Conservation (phyloP, 768 basidiomycete species). For the Lepiota brunneoincarnata region DNA sequence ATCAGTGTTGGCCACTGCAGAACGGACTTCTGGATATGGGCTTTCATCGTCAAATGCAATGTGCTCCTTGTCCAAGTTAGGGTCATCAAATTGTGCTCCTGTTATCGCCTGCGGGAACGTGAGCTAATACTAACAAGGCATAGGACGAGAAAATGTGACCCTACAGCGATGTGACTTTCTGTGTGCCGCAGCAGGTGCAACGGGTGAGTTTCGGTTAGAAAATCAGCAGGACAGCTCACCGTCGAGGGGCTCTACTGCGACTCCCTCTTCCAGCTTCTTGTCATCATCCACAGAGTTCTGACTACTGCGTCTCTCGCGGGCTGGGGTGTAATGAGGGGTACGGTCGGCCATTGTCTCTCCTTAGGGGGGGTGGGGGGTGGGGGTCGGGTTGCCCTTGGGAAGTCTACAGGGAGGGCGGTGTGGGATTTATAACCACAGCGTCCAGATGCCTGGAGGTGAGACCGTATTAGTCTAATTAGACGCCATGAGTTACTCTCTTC, state of each 20-base stretch:
- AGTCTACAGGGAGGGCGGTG: not conserved
- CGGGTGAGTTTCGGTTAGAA: not conserved
- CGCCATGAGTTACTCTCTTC: conserved; percentile 2
- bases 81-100: conserved; percentile 40
- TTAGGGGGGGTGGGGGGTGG: conserved; percentile 2
- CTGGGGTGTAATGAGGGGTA: conserved; percentile 3
- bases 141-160: conserved; percentile 5
- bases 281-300: not conserved
- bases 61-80: conserved; percentile 41
- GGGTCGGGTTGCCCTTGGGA: conserved; percentile 8
- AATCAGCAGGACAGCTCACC: not conserved
- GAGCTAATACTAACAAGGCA: not conserved
- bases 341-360: not conserved
- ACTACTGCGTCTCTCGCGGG: not conserved
- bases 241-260: not conserved
- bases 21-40: conserved; percentile 75
- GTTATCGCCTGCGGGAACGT: conserved; percentile 25
- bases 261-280: conserved; percentile 7
- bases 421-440: conserved; percentile 3
- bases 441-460: not conserved
- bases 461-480: not conserved
- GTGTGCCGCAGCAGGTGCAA: not conserved
- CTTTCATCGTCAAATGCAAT: conserved; percentile 59
- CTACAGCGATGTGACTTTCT: conserved; percentile 30
- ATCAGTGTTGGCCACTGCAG: conserved; percentile 64